Evolutionary conservation across 495 filamentous ascomycete species (phyloP), one percentile per base, ranked within the genome.

Genomic region (Annulohypoxylon maeteangense): DNA sequence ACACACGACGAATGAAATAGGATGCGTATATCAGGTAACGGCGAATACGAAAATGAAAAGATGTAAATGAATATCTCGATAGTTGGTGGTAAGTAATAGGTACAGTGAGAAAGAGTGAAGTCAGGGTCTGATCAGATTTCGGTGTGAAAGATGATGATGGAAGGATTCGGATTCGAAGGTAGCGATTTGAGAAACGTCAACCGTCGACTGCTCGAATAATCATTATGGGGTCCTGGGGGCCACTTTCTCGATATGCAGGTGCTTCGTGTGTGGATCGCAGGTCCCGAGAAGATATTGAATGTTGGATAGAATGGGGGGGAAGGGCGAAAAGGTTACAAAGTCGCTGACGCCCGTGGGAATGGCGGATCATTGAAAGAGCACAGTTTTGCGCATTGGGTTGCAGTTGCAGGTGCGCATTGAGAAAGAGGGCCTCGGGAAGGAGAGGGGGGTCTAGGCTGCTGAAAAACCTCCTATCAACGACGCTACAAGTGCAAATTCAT

Each of bases 151-250:
- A 57, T 61, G 65, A 67, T 71, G 71, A 74, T 67, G 34, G 68
- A 67, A 71, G 51, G 55, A 59, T 63, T 27, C 59, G 62, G 51
- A 50, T 22, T 23, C 20, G 45, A n/a, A 51, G 29, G 45, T 18
- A 74, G 66, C 70, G 65, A 73, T 73, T 61, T 73, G 56, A 73
- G 69, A 72, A 61, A 58, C 65, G 61, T 51, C 36, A 56, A 53
- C 68, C 32, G 20, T 45, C 36, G 48, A 59, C 68, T 42, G 27
- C 54, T 47, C 60, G 22, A 67, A 63, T 25, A 27, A 27, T 25
- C 48, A 45, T 65, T 68, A 73, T 65, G 65, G 70, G 70, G 70
- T 56, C 70, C 70, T 65, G 50, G 65, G 61, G 65, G 56, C 50
- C 51, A 53, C 60, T 51, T 51, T 51, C 47, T 36, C 61, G 62